Base-by-base conservation (phyloP, 83 land plant species). In the Picea abies region DNA sequence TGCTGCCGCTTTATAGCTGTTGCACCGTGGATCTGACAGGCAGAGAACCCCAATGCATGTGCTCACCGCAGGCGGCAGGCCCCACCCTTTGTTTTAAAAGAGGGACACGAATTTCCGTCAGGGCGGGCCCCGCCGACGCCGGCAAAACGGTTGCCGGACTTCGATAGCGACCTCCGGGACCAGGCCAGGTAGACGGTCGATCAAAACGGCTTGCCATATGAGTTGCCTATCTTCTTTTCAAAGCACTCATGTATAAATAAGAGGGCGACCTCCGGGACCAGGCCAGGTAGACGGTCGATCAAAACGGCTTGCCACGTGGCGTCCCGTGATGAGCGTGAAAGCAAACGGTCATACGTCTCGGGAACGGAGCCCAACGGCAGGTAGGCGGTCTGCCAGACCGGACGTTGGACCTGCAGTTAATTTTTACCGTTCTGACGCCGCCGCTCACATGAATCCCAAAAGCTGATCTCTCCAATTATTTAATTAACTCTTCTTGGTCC, bases 341-440 rank as follows among this genome's bases (percentile, higher is more conserved):
- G 73, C 20, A 69, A 72, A 72, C 76, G 76, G 76, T 72, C 76
- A 20, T 11, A 52, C 76, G 23, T 37, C 56, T 72, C 56, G 52
- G n/a, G 14, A 52, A 52, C 56, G 12, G 12, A 52, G 56, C 56
- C 56, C 56, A 52, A 52, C 56, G 56, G 56, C 56, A 11, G 56
- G 56, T 58, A 6, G 49, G 23, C 20, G 10, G 76, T 23, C 76
- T 0, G 73, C 73, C 75, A 17, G 75, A 22, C 75, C 47, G 47
- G 75, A 39, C 75, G 47, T 37, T 70, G 37, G 35, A 37, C 75
- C 49, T 39, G 20, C 9, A 70, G 41, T 3, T 35, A 8, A 41
- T 12, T 35, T 73, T 73, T 73, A 47, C 58, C 58, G 77, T 47
- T 41, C 56, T 73, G 20, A 49, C 77, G 77, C 77, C 77, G 77